A percentile compares a stretch with the other conserved stretches of the same genome.
Evolutionary conservation across 1,284 basidiomycete species (phyloP).

Genomic region (Takashimella tepidaria): DNA sequence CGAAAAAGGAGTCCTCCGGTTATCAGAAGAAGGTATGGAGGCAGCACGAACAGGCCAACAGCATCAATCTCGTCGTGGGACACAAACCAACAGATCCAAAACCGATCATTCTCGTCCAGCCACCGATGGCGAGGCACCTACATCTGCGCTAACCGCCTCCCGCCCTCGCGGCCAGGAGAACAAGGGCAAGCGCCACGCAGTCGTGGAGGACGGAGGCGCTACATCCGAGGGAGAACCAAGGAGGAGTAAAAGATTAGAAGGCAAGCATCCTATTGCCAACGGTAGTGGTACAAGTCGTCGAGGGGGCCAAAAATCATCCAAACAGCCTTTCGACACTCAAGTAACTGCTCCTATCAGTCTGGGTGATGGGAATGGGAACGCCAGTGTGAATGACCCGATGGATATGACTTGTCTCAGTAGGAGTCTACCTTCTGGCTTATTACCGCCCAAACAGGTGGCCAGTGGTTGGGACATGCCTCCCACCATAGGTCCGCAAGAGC

Average conservation of each 20-base stretch:
- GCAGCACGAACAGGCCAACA: not conserved
- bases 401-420: conserved; percentile 14
- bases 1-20: conserved; percentile 10
- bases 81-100: not conserved
- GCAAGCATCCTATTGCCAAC: too few relatives aligned
- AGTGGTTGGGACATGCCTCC: conserved; percentile 40
- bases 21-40: conserved; percentile 11
- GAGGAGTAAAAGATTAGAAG: not conserved
- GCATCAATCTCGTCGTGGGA: not conserved
- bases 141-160: not conserved
- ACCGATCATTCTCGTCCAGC: not conserved
- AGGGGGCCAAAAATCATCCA: not conserved
- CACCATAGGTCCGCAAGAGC: conserved; percentile 15
- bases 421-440: conserved; percentile 15
- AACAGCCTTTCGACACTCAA: conserved; percentile 13
- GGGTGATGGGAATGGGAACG: not conserved
- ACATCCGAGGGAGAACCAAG: not conserved
- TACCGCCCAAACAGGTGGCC: not conserved
- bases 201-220: not conserved
- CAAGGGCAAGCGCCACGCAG: not conserved
- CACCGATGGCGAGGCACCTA: not conserved
- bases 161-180: not conserved
- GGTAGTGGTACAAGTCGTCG: not conserved
- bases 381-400: not conserved
- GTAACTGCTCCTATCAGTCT: not conserved